A percentile compares a stretch with the other conserved stretches of the same genome.
Conservation (phyloP, 176 grass and related monocot genomes). For the Avena insularis region DNA sequence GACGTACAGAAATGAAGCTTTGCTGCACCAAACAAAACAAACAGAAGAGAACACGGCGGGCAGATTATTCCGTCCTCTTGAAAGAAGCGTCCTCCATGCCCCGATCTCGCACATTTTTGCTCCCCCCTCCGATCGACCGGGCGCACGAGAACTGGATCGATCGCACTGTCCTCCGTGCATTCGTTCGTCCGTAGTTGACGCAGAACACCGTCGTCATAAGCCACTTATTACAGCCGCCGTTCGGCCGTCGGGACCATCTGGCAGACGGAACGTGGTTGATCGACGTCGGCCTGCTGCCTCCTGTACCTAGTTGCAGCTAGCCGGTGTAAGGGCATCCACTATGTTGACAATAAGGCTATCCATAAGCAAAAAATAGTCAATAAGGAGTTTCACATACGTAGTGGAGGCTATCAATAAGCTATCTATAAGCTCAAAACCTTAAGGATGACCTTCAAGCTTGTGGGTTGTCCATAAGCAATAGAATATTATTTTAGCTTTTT, state of each 20-base stretch:
- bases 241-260: neutral
- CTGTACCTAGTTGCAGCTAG: neutral
- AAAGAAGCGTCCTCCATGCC: neutral
- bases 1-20: neutral
- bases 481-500: too few relatives aligned
- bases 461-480: too few relatives aligned
- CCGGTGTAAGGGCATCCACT: conserved; percentile 7
- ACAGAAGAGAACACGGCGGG: neutral
- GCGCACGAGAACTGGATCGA: neutral
- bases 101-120: neutral
- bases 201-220: neutral
- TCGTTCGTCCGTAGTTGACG: neutral
- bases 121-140: neutral
- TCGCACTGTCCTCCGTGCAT: neutral
- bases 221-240: neutral
- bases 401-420: too few relatives aligned
- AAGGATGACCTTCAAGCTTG: too few relatives aligned
- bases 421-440: too few relatives aligned
- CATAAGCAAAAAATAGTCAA: too few relatives aligned
- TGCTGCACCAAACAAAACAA: conserved; percentile 20
- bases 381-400: too few relatives aligned
- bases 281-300: neutral
- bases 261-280: neutral
- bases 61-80: neutral
- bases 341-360: too few relatives aligned